These are phyloP conservation scores for Apiotrichum akiyoshidainum DNA, from an alignment of 1,284 basidiomycete genomes.

Conservation along the genomic window DNA sequence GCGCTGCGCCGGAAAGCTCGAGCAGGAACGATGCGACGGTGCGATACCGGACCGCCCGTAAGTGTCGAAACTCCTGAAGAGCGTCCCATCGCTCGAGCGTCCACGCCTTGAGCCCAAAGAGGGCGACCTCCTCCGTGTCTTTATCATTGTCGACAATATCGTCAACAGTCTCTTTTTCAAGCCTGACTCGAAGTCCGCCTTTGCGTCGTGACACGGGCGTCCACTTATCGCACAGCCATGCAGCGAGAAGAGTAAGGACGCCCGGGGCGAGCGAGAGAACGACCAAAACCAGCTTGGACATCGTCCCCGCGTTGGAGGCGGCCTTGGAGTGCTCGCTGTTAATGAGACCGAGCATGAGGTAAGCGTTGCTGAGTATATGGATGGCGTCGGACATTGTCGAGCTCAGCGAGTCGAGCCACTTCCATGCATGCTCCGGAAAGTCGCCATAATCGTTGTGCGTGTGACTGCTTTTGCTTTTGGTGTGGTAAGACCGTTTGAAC, in stretches of 20 bases:
- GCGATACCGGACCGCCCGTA: too few species aligned
- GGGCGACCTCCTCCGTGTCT: slow-evolving; percentile 64
- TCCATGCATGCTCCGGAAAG: slow-evolving; percentile 54
- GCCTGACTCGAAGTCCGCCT: too few species aligned
- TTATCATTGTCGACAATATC: slow-evolving; percentile 66
- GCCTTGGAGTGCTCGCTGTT: slow-evolving; percentile 23
- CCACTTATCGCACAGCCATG: neutral
- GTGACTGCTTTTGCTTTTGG: slow-evolving; percentile 23
- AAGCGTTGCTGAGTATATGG: too few species aligned
- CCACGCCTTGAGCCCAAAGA: slow-evolving; percentile 78
- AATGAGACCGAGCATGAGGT: slow-evolving; percentile 12
- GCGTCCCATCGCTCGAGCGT: slow-evolving; percentile 67
- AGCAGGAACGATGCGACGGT: too few species aligned
- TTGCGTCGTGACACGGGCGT: neutral
- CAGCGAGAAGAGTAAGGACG: neutral
- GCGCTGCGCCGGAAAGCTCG: too few species aligned
- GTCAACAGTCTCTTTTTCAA: slow-evolving; percentile 50
- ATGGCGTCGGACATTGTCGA: too few species aligned
- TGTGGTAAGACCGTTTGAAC: neutral
- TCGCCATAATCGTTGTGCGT: slow-evolving; percentile 61
- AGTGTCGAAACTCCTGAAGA: neutral
- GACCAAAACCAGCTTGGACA: slow-evolving; percentile 54
- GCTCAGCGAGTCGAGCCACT: too few species aligned
- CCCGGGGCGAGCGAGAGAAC: slow-evolving; percentile 12
- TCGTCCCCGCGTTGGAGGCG: slow-evolving; percentile 44